phyloP scores from a whole-genome alignment of 176 grass and related monocot species.

The Avena atlantica region DNA sequence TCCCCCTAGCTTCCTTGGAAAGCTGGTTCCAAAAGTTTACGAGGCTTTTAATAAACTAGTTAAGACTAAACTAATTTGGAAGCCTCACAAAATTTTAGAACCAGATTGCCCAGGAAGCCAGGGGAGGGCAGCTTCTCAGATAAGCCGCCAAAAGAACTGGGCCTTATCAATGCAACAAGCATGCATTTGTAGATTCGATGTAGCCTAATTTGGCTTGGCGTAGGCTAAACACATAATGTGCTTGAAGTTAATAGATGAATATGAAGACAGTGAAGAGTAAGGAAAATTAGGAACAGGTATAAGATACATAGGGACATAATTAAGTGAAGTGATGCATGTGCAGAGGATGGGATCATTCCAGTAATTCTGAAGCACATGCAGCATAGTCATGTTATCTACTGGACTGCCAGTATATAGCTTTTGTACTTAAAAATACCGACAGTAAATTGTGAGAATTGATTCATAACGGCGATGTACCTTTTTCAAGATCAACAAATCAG shows the following conservation, averaged over 20 bases:
- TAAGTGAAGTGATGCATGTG: constrained; percentile 1
- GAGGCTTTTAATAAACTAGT: too few relatives aligned
- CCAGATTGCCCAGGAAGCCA: too few relatives aligned
- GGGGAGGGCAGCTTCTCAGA: too few relatives aligned
- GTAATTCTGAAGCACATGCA: constrained; percentile 12
- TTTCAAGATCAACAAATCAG: neutral
- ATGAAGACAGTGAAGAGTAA: constrained; percentile 18
- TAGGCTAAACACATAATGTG: neutral
- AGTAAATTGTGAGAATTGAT: constrained; percentile 14
- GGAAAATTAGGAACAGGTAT: constrained; percentile 30
- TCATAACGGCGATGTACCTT: neutral
- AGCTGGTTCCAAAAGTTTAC: too few relatives aligned
- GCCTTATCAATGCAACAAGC: neutral
- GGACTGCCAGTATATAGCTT: constrained; percentile 16
- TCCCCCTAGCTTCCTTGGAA: too few relatives aligned
- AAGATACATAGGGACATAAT: neutral
- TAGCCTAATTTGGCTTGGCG: constrained; percentile 6
- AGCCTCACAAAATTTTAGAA: too few relatives aligned
- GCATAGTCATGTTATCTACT: constrained; percentile 1
- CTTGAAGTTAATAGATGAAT: neutral
- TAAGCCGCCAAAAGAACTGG: too few relatives aligned
- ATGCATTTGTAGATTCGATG: neutral
- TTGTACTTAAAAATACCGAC: constrained; percentile 8
- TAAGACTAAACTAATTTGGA: too few relatives aligned
- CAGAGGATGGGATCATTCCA: neutral